Evolutionary conservation across 768 basidiomycete species (phyloP).

Genomic region (Pholiota conissans): DNA sequence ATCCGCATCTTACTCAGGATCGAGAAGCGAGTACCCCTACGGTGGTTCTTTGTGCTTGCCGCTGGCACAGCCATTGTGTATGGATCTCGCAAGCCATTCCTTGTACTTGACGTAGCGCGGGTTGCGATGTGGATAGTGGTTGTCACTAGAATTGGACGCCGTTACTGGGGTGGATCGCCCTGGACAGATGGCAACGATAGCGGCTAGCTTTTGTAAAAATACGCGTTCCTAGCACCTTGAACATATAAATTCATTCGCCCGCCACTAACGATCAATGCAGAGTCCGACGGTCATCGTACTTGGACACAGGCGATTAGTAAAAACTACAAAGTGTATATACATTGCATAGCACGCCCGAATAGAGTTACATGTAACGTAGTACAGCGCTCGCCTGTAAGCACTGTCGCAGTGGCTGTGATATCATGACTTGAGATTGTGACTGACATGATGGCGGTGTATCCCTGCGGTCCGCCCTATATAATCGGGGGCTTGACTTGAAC

Average conservation of each 20-base stretch:
- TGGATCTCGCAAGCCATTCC: slow-evolving; percentile 67
- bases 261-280: background rate
- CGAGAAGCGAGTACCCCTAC: slow-evolving; percentile 39
- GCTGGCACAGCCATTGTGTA: slow-evolving; percentile 58
- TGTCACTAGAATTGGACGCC: slow-evolving; percentile 44
- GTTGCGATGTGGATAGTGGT: slow-evolving; percentile 46
- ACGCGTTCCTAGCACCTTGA: background rate
- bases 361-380: no score
- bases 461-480: background rate
- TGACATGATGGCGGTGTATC: slow-evolving; percentile 2
- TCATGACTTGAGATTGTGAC: background rate
- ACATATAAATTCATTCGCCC: background rate
- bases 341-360: no score
- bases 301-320: no score
- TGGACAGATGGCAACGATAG: slow-evolving; percentile 21
- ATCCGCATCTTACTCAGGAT: slow-evolving; percentile 28
- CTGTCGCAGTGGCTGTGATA: background rate
- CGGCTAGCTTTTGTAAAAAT: background rate
- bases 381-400: no score
- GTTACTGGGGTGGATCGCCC: slow-evolving; percentile 47
- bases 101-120: slow-evolving; percentile 64
- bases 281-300: no score
- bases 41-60: slow-evolving; percentile 55
- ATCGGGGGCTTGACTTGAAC: background rate
- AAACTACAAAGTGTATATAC: no score